These are phyloP conservation scores for Ascochyta clinopodiicola DNA, from an alignment of 2,329 filamentous ascomycete genomes.

Conservation along the genomic window DNA sequence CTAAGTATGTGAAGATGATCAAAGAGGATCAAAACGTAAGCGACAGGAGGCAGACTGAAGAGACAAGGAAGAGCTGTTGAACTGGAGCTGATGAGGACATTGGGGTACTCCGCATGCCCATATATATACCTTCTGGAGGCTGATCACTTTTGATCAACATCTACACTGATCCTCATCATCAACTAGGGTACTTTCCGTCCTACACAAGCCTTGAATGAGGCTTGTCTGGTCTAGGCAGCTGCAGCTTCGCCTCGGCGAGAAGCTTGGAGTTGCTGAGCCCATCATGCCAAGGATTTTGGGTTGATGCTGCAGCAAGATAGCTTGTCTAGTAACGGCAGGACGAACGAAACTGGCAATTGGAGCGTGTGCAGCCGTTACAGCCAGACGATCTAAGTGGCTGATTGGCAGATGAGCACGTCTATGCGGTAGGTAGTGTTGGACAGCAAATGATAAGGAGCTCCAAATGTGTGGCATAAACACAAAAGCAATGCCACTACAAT, in stretches of 20 bases:
- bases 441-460: constrained; percentile 30
- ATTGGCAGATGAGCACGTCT: constrained; percentile 9
- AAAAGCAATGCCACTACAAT: constrained; percentile 23
- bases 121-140: constrained; percentile 32
- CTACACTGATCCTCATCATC: neutral
- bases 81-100: constrained; percentile 26
- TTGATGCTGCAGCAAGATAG: constrained; percentile 17
- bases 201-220: constrained; percentile 27
- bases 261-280: constrained; percentile 30
- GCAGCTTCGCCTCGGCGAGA: constrained; percentile 24
- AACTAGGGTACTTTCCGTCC: constrained; percentile 4
- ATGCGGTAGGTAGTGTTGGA: constrained; percentile 26
- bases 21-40: constrained; percentile 8
- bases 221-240: constrained; percentile 36
- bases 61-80: constrained; percentile 24
- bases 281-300: constrained; percentile 23
- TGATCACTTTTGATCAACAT: neutral
- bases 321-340: constrained; percentile 15
- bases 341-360: constrained; percentile 11
- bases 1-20: constrained; percentile 13
- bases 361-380: constrained; percentile 17
- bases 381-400: constrained; percentile 5
- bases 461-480: constrained; percentile 18
- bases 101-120: constrained; percentile 9
- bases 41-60: constrained; percentile 15